Base-by-base conservation (phyloP, 169 alveolate genomes). In the Cryptosporidium canis region DNA sequence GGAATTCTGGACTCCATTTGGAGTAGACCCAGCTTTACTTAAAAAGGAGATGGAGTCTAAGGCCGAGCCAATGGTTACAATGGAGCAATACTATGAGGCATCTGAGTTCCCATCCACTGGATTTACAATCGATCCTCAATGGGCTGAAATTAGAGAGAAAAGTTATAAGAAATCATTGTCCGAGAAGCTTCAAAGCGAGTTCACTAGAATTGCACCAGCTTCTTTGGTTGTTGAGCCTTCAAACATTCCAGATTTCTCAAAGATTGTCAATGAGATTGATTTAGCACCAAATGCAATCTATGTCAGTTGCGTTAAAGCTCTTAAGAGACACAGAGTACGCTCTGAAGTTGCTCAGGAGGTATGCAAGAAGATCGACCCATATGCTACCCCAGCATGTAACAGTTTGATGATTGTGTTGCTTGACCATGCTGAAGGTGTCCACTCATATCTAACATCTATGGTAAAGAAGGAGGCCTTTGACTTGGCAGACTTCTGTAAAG, bases 1-100 rank as follows among this genome's bases (percentile, higher is more conserved):
- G 29, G 87, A 63, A 55, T 77, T 56, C 65, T 77, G 87, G 87
- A 77, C 77, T 56, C 87, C 87, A 21, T 77, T 77, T 58, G 77
- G 72, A 43, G 14, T 77, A 14, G 70, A 55, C 1, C 72, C 87
- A 5, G 33, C 43, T 58, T 8, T 44, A 18, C 43, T 41, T 8
- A 61, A 43, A 21, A 48, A 55, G 33, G 24, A 44, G 0, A 12
- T 61, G 12, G 58, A 24, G 12, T 6, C 64, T 58, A 55, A 18
- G 11, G 47, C 55, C 24, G 37, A 14, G 12, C 71, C 72, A 1
- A 27, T 61, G 21, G n/a, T n/a, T n/a, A 12, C 48, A 12, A 27
- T 5, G 18, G 72, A 39, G 6, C 44, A 27, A 8, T 41, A 33
- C 55, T 55, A 43, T 77, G 72, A 77, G 61, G 41, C 33, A 35